A percentile compares a stretch with the other conserved stretches of the same genome.
phyloP scores from a whole-genome alignment of 176 grass and related monocot genomes.

The Avena sativa region DNA sequence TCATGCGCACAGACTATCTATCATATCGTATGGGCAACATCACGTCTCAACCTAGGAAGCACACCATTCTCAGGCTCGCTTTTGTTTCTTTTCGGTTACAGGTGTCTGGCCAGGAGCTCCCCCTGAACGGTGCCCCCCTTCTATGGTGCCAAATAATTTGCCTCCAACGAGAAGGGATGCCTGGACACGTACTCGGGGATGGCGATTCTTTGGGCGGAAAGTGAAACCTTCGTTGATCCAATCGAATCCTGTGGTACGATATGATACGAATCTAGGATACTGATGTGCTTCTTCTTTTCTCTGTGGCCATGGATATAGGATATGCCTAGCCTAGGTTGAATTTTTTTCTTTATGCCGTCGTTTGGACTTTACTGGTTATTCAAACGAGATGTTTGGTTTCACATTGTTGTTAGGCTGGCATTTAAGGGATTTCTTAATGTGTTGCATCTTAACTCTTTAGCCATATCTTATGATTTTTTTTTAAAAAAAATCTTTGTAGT shows the following conservation, averaged over 20 bases:
- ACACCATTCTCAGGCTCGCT: background rate
- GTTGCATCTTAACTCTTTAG: no score
- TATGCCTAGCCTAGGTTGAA: no score
- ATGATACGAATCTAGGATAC: background rate
- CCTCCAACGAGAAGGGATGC: slow-evolving; percentile 6
- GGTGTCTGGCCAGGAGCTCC: slow-evolving; percentile 2
- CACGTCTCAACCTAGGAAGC: slow-evolving; percentile 34
- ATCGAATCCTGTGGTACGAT: background rate
- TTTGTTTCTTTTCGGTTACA: background rate
- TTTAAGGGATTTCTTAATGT: no score
- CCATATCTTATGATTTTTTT: no score
- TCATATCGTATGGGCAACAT: slow-evolving; percentile 16
- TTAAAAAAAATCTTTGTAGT: no score
- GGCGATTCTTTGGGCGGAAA: slow-evolving; percentile 28
- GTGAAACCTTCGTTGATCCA: background rate
- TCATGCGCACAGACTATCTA: background rate
- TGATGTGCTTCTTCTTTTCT: background rate
- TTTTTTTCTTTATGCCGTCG: no score
- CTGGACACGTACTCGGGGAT: slow-evolving; percentile 11
- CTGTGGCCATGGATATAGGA: no score
- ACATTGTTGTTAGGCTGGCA: no score
- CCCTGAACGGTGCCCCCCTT: background rate
- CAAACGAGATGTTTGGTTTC: no score
- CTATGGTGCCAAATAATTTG: slow-evolving; percentile 29
- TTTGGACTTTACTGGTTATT: no score